Evolutionary conservation across 2,329 filamentous ascomycete genomes (phyloP), one percentile per base, ranked within the genome.

Genomic region (Colletotrichum camelliae): DNA sequence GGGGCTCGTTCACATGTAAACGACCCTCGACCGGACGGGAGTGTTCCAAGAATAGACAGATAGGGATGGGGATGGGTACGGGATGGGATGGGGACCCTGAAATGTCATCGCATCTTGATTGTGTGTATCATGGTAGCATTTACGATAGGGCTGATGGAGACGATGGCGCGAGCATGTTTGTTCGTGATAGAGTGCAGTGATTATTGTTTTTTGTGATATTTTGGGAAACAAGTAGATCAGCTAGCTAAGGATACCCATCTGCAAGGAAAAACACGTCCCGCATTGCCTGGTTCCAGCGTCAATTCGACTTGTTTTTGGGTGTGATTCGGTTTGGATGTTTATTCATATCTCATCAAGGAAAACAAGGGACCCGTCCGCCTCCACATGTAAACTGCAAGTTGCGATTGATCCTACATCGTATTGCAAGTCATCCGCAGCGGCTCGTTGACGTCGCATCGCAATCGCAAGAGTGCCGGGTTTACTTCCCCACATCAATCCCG

Each of bases 21-120:
- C 13, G 43, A 52, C 43, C n/a, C 43, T 52, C n/a, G n/a, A 52
- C 1, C 43, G 21, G 24, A 18, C 18, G 16, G 35, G 31, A 31
- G 18, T 9, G 67, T 65, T 72, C 72, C 60, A 75, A 75, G 21
- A 75, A 75, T 75, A 75, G 68, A 57, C 24, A 35, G 27, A n/a
- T 33, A 15, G 27, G 29, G 29, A 31, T 31, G 29, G 27, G 24
- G 55, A 58, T 21, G 27, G 55, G 16, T 12, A 18, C 8, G 55
- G 55, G 55, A 31, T 58, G 24, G 55, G 27, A 31, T 10, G 61
- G 33, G 60, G 31, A 31, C 48, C 43, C 35, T 58, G 9, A 43
- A 35, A 31, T 55, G 61, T 27, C 33, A 67, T 67, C 55, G 70
- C 68, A 60, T 72, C 21, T 58, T 72, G 35, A 55, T 61, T 31